phyloP scores from a whole-genome alignment of 495 filamentous ascomycete species.

The Xeromyces bisporus region DNA sequence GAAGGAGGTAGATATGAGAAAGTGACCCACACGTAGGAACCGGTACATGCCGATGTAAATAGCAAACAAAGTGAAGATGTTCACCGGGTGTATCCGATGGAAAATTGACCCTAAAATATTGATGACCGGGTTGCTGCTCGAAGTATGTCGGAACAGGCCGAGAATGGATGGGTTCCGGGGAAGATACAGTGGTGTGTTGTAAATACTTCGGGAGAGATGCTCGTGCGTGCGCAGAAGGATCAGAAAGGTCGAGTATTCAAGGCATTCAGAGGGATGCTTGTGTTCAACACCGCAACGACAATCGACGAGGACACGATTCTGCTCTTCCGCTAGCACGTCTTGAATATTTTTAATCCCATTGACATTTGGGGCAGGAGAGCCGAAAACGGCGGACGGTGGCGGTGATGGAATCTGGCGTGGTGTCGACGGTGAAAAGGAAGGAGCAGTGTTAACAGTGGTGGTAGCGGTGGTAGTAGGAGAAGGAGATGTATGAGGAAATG shows the following conservation, averaged over 20 bases:
- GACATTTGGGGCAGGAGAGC: background rate
- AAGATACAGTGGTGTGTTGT: background rate
- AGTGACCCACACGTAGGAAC: background rate
- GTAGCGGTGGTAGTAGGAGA: background rate
- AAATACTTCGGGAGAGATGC: background rate
- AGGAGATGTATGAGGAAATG: background rate
- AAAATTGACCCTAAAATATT: slow-evolving; percentile 1
- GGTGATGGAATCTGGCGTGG: background rate
- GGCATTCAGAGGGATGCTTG: background rate
- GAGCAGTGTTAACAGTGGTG: background rate
- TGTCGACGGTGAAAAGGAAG: background rate
- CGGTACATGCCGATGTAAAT: background rate
- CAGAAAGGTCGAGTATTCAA: slow-evolving; percentile 1
- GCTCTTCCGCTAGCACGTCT: background rate
- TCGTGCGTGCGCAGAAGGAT: slow-evolving; percentile 1
- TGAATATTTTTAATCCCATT: background rate
- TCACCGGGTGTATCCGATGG: background rate
- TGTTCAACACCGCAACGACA: slow-evolving; percentile 1
- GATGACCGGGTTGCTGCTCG: slow-evolving; percentile 1
- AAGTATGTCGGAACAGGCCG: background rate
- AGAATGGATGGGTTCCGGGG: slow-evolving; percentile 1
- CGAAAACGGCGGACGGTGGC: background rate
- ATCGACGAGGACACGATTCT: background rate
- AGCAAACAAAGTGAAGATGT: background rate
- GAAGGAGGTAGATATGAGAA: background rate